phyloP scores from a whole-genome alignment of 164 flowering plant genomes.

The Aristolochia fimbriata region DNA sequence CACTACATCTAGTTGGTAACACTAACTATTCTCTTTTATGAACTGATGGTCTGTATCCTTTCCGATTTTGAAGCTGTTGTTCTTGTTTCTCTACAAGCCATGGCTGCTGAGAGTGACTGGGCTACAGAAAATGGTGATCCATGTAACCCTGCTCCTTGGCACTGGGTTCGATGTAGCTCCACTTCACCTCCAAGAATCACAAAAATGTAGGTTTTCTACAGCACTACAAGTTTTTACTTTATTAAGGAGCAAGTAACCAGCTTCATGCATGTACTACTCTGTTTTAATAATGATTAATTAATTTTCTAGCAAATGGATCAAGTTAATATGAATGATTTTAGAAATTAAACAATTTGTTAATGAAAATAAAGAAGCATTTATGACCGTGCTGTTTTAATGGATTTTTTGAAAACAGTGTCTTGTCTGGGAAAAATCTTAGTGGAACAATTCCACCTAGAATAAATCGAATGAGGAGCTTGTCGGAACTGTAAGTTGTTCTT shows the following conservation, averaged over 20 bases:
- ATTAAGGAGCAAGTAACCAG: no score
- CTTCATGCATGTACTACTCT: no score
- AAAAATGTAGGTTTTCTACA: constrained; percentile 40
- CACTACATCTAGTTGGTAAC: not conserved
- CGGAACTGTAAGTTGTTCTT: constrained; percentile 62
- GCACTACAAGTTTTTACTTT: no score
- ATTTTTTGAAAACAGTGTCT: constrained; percentile 30
- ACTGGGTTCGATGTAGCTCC: constrained; percentile 75
- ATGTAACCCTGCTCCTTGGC: constrained; percentile 72
- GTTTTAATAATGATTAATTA: no score
- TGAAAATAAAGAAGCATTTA: no score
- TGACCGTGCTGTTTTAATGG: no score
- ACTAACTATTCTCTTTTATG: not conserved
- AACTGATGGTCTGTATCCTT: constrained; percentile 13
- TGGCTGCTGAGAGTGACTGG: constrained; percentile 35
- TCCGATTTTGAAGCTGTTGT: constrained; percentile 32
- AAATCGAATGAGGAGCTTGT: constrained; percentile 53
- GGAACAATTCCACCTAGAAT: constrained; percentile 62
- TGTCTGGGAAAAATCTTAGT: constrained; percentile 58
- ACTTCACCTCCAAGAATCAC: constrained; percentile 65
- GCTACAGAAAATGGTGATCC: constrained; percentile 68
- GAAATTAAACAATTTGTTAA: no score
- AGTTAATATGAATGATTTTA: no score
- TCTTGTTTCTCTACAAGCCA: constrained; percentile 36
- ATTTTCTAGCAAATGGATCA: no score